phyloP scores from a whole-genome alignment of 1,139 yeast genomes.

The Zygoascus sp. region DNA sequence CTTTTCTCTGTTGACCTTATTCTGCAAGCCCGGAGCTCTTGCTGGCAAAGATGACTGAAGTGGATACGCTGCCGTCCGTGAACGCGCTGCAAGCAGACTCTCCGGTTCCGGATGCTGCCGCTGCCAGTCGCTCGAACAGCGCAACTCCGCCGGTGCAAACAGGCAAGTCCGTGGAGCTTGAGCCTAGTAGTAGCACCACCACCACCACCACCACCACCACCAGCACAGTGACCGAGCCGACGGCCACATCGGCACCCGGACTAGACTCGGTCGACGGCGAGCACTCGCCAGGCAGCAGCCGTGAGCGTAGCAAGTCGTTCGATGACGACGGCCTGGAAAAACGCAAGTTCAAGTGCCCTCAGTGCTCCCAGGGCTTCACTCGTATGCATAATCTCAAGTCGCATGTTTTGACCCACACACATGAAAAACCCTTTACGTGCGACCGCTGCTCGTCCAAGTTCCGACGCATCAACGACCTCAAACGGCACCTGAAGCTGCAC shows the following conservation, averaged over 20 bases:
- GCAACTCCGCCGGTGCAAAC: not conserved
- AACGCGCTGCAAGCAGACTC: too few relatives aligned
- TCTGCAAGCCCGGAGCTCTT: too few relatives aligned
- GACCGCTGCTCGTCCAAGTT: conserved; percentile 59
- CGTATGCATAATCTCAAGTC: conserved; percentile 72
- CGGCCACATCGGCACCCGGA: too few relatives aligned
- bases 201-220: not conserved
- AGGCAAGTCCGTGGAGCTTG: not conserved
- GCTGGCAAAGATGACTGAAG: conserved; percentile 3
- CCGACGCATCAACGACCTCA: conserved; percentile 70
- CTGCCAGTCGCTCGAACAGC: too few relatives aligned
- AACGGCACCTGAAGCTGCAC: conserved; percentile 70
- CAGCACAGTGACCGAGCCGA: too few relatives aligned
- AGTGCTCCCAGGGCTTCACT: conserved; percentile 58
- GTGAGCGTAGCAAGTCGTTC: conserved; percentile 1
- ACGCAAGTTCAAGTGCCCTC: conserved; percentile 47
- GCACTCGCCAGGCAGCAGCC: too few relatives aligned
- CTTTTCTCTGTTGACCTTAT: not conserved
- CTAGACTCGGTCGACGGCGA: not conserved
- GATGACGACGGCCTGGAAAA: conserved; percentile 3
- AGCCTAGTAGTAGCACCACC: not conserved
- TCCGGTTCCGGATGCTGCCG: too few relatives aligned
- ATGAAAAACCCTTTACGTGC: conserved; percentile 64
- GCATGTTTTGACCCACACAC: conserved; percentile 66
- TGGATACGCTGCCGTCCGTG: not conserved